phyloP scores from a whole-genome alignment of 2,329 filamentous ascomycete genomes.

The Penicillium sp. region DNA sequence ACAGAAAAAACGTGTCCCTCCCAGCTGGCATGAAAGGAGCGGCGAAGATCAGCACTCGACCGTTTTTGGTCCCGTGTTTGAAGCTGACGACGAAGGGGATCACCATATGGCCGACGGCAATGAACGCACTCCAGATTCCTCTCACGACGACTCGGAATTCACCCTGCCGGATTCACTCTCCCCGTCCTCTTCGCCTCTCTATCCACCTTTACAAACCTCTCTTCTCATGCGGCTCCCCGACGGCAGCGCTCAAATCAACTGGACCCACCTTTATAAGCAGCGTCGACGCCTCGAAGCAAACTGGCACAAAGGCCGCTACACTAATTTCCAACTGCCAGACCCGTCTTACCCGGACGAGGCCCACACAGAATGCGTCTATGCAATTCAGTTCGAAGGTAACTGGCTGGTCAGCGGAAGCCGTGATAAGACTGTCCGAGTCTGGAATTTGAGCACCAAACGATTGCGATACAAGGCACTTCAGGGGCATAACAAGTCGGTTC shows the following conservation, averaged over 20 bases:
- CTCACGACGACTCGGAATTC: slow-evolving; percentile 17
- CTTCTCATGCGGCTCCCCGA: slow-evolving; percentile 36
- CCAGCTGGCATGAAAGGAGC: slow-evolving; percentile 45
- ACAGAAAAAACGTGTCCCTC: slow-evolving; percentile 55
- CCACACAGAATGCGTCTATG: slow-evolving; percentile 92
- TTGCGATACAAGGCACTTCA: slow-evolving; percentile 71
- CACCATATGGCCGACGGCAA: slow-evolving; percentile 47
- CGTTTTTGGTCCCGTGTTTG: neutral
- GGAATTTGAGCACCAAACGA: slow-evolving; percentile 81
- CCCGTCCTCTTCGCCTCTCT: slow-evolving; percentile 13
- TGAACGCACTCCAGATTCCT: slow-evolving; percentile 19
- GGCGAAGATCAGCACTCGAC: slow-evolving; percentile 1
- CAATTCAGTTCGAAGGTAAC: slow-evolving; percentile 81
- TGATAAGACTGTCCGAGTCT: slow-evolving; percentile 83
- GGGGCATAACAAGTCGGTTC: slow-evolving; percentile 81
- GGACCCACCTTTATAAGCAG: slow-evolving; percentile 91
- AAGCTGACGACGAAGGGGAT: slow-evolving; percentile 42
- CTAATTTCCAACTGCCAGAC: slow-evolving; percentile 88
- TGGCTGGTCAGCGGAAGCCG: slow-evolving; percentile 92
- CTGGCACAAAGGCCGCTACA: slow-evolving; percentile 80
- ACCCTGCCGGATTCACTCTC: slow-evolving; percentile 10
- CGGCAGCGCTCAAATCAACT: slow-evolving; percentile 68
- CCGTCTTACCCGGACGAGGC: slow-evolving; percentile 77
- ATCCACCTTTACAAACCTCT: slow-evolving; percentile 32
- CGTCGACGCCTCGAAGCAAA: slow-evolving; percentile 83